These are phyloP conservation scores for Rhodotorula sp. DNA, from an alignment of 1,284 basidiomycete genomes.

Conservation along the genomic window DNA sequence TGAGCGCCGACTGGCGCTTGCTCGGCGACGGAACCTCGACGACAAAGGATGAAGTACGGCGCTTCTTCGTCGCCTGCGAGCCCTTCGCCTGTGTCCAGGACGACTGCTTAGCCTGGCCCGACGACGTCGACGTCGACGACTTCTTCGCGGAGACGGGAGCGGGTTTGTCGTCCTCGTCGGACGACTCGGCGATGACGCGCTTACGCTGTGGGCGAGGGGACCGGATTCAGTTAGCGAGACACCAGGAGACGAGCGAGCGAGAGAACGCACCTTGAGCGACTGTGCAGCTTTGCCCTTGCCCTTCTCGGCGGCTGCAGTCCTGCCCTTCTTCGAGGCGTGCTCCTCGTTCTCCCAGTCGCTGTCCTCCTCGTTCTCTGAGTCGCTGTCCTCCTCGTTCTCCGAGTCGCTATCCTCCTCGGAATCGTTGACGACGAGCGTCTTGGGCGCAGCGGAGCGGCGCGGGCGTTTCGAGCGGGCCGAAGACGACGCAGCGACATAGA, in stretches of 20 bases:
- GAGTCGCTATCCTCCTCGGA: conserved; percentile 5
- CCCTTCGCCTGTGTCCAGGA: not conserved
- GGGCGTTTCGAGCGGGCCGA: not conserved
- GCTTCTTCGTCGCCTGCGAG: not conserved
- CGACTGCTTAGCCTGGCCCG: not conserved
- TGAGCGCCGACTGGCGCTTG: conserved; percentile 1
- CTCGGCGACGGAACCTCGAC: conserved; percentile 6
- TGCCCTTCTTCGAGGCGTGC: not conserved
- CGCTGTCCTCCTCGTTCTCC: not conserved
- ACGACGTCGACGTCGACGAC: not conserved
- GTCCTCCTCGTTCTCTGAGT: not conserved
- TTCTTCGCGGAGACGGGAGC: not conserved
- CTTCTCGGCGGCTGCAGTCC: not conserved
- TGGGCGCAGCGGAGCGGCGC: not conserved
- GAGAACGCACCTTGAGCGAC: not conserved
- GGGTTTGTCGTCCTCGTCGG: not conserved
- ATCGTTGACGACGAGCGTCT: not conserved
- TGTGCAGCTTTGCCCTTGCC: not conserved
- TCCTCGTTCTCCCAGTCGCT: not conserved
- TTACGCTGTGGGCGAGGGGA: not conserved
- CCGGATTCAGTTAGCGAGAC: not conserved
- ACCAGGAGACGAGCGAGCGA: too few species aligned
- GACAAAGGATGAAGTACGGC: not conserved
- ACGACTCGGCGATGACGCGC: conserved; percentile 1
- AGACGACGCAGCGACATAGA: not conserved